Percentiles rank a stretch among this genome's conserved stretches.
These are phyloP conservation scores for Suillus alpinus DNA, from an alignment of 768 basidiomycete species.

Conservation along the genomic window DNA sequence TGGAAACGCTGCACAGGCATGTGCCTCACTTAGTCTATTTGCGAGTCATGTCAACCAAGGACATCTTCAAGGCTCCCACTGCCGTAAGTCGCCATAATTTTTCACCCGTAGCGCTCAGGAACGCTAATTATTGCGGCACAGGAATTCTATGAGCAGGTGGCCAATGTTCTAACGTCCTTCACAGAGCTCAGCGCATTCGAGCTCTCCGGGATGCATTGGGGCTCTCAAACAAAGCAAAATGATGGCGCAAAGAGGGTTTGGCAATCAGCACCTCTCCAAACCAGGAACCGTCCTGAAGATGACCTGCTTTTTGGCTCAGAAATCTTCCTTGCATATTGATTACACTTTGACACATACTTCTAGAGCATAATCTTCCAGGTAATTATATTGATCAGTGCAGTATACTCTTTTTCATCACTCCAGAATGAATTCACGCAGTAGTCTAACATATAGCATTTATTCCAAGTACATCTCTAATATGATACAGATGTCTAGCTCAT, in stretches of 20 bases:
- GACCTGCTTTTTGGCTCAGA: conserved; percentile 30
- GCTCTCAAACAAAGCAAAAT: conserved; percentile 46
- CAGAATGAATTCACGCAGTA: conserved; percentile 7
- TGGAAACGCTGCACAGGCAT: conserved; percentile 52
- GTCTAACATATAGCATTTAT: conserved; percentile 17
- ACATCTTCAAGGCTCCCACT: conserved; percentile 48
- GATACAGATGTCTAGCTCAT: conserved; percentile 24
- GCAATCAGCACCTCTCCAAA: conserved; percentile 49
- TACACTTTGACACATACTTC: neutral
- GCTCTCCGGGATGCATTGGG: conserved; percentile 76
- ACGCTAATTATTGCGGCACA: conserved; percentile 27
- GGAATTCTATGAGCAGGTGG: conserved; percentile 63
- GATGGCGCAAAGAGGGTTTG: conserved; percentile 46
- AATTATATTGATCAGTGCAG: conserved; percentile 7
- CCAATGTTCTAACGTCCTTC: conserved; percentile 54
- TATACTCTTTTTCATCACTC: neutral
- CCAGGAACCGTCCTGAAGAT: conserved; percentile 26
- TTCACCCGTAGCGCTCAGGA: conserved; percentile 14
- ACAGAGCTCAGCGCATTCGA: conserved; percentile 66
- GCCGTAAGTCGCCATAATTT: conserved; percentile 38
- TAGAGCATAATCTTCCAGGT: conserved; percentile 5
- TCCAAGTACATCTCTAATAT: conserved; percentile 16
- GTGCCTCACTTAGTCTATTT: conserved; percentile 65
- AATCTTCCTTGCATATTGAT: conserved; percentile 28
- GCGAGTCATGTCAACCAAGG: conserved; percentile 57